Base-by-base conservation (phyloP, 2,329 filamentous ascomycete species). In the Claviceps spartinae region DNA sequence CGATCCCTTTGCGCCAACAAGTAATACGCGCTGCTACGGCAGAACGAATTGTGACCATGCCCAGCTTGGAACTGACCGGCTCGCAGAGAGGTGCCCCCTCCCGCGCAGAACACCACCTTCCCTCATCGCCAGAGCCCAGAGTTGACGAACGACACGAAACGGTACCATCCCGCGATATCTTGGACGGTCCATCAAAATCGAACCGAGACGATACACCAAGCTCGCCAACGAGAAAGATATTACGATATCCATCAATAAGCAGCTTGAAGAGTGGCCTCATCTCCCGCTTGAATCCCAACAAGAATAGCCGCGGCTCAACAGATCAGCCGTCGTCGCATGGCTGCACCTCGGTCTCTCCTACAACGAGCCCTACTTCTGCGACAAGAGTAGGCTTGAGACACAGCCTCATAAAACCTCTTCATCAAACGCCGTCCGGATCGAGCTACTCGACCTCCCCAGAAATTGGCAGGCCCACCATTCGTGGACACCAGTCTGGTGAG, bases 351-450 rank as follows among this genome's bases (percentile, higher is more conserved):
- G 53, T 56, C 26, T 55, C 55, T 44, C 43, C 53, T 34, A 52
- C 49, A 52, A 52, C 62, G 16, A 48, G 51, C 48, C 48, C 40
- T 47, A 69, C 75, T 66, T 75, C 80, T 79, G 76, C 67, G 53
- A 70, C 74, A 57, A 75, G 72, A 58, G 55, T 78, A 62, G 81
- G 73, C 57, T 64, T 80, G 48, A 76, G 78, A 60, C 68, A 75
- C 53, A 80, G 76, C 58, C 75, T 81, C 56, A 71, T 72, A 58
- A 81, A 81, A 62, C 77, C 78, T 48, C 63, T 81, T 22, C 78
- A 77, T 38, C 71, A 74, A 54, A 70, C 76, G 24, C 76, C 77
- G 26, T 69, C 50, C 34, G 54, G 54, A 53, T 49, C 52, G 34
- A 57, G 57, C 47, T 59, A 58, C 48, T 54, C 57, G 59, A 51